Evolutionary conservation across 164 flowering plant species (phyloP).

Genomic region (Amborella trichopoda): DNA sequence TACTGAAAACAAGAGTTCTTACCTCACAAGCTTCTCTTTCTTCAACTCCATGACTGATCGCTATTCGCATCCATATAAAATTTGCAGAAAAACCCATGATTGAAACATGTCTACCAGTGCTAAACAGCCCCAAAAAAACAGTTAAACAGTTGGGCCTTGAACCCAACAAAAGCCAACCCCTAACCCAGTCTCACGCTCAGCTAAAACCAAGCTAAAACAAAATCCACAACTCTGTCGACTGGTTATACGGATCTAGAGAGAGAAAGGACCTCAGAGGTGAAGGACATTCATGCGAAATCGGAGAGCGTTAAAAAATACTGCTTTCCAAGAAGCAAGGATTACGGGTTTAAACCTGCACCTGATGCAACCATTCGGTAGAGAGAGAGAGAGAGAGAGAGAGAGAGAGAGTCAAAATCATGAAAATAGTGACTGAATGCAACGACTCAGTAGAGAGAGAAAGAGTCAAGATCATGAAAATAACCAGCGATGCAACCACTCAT

Average conservation of each 20-base stretch:
- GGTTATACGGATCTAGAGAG: not conserved
- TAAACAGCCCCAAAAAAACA: constrained; percentile 1
- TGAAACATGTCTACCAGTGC: too few species aligned
- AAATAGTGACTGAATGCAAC: not conserved
- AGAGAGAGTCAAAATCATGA: too few species aligned
- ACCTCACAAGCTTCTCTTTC: constrained; percentile 56
- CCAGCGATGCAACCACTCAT: too few species aligned
- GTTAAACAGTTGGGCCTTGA: not conserved
- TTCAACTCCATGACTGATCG: constrained; percentile 48
- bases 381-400: not conserved
- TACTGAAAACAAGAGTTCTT: constrained; percentile 2
- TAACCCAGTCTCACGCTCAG: not conserved
- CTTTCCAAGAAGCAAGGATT: not conserved
- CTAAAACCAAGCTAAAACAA: not conserved
- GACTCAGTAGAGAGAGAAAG: too few species aligned
- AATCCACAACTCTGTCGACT: not conserved
- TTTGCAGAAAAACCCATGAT: too few species aligned
- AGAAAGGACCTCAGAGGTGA: not conserved
- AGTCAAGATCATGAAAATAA: too few species aligned
- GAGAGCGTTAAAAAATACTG: not conserved
- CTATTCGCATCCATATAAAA: too few species aligned
- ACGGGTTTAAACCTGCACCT: not conserved
- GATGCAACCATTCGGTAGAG: not conserved
- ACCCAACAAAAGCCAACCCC: not conserved
- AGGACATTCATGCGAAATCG: not conserved